Conservation (phyloP, 805 yeast genomes). For the Yarrowia keelungensis region DNA sequence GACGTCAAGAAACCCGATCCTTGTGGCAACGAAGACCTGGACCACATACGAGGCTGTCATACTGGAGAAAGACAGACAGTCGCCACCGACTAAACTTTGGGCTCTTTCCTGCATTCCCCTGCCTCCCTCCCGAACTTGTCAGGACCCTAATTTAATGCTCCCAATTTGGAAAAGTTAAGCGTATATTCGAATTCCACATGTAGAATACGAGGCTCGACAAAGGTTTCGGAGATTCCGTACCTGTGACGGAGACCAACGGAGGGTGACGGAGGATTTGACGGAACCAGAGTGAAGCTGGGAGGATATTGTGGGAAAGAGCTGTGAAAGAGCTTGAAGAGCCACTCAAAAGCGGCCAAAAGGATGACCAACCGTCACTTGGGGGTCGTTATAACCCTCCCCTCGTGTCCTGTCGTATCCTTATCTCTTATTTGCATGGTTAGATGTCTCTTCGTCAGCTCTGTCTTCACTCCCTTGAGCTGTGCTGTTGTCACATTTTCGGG, state of each 20-base stretch:
- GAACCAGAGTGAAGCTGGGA: background rate
- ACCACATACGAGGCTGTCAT: background rate
- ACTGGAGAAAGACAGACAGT: background rate
- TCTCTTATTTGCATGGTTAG: no score
- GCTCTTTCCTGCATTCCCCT: slow-evolving; percentile 35
- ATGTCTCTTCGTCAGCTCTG: no score
- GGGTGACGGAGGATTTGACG: slow-evolving; percentile 34
- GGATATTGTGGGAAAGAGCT: no score
- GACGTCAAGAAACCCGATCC: slow-evolving; percentile 5
- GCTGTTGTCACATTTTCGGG: background rate
- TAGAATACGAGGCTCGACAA: slow-evolving; percentile 33
- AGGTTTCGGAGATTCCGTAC: slow-evolving; percentile 26
- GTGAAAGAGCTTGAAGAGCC: no score
- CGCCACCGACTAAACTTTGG: slow-evolving; percentile 37
- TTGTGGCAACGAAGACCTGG: slow-evolving; percentile 12
- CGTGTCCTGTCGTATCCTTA: no score
- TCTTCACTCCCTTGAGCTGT: no score
- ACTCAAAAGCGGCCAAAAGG: background rate
- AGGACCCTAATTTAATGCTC: slow-evolving; percentile 8
- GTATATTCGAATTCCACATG: slow-evolving; percentile 30
- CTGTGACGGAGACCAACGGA: slow-evolving; percentile 8
- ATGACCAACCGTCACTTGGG: background rate
- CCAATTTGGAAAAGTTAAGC: slow-evolving; percentile 36
- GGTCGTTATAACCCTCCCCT: no score
- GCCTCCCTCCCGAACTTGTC: slow-evolving; percentile 37